Evolutionary conservation across 768 basidiomycete species (phyloP), one percentile per base, ranked within the genome.

Genomic region (Leccinum subgranulosum): DNA sequence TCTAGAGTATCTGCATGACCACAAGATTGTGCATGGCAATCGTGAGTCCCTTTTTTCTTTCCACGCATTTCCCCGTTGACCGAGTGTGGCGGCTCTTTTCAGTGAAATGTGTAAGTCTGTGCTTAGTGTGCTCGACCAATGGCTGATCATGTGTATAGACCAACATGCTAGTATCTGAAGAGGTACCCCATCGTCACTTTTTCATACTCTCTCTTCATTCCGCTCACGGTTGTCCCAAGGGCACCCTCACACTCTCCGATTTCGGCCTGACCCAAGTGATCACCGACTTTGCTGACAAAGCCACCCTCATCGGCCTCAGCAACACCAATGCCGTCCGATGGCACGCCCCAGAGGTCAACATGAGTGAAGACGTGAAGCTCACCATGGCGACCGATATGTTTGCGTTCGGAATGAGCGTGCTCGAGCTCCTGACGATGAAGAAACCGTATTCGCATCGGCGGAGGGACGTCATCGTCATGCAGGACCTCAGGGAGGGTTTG

Each of bases 241-340:
- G 77, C 12, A 73, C 80, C 59, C 79, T 84, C 25, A 74, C 80
- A 31, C 81, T 87, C 14, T 82, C 81, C 58, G 85, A 87, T 61
- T 86, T 87, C 65, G 84, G 84, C 45, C 80, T 86, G 73, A 81
- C 85, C 17, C 84, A 82, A 64, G 73, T 85, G 28, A 77, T 86
- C 36, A 80, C 81, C 57, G 83, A 84, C 45, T 76, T 85, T 28
- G 80, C 82, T 1, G 82, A 82, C 55, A 79, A 69, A 56, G 65
- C 73, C 27, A 75, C 76, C 33, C 77, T 80, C 27, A 65, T 72
- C n/a, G 79, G 77, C 4, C 69, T 85, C 52, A 81, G 82, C 1
- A 64, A 50, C 31, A 75, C 76, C 5, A 76, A 77, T 10, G 78
- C 78, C 55, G 75, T 81, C 34, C 78, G 85, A 9, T 87, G 84